Evolutionary conservation across 2,329 filamentous ascomycete species (phyloP).

Genomic region (Zasmidium angulare): DNA sequence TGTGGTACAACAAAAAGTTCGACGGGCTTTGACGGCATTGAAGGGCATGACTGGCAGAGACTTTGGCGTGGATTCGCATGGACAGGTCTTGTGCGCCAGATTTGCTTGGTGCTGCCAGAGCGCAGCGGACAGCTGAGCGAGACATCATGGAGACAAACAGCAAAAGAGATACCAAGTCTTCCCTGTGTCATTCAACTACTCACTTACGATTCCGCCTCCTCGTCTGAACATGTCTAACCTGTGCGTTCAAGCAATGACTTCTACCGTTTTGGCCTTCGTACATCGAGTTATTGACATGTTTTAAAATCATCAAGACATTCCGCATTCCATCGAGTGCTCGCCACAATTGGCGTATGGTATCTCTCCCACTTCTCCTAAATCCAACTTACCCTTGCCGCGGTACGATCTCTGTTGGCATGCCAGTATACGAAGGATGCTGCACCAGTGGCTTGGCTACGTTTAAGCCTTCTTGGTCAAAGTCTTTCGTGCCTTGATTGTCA

Average conservation of each 20-base stretch:
- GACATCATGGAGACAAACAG: neutral
- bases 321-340: neutral
- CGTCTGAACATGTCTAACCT: neutral
- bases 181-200: too few species aligned
- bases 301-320: neutral
- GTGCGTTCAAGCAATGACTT: neutral
- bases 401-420: too few species aligned
- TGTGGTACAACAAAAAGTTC: slow-evolving; percentile 7
- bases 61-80: neutral
- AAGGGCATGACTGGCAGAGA: slow-evolving; percentile 4
- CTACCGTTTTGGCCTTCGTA: too few species aligned
- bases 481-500: slow-evolving; percentile 66
- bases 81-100: neutral
- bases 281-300: neutral
- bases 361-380: neutral
- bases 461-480: slow-evolving; percentile 23
- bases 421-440: too few species aligned
- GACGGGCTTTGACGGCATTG: slow-evolving; percentile 4
- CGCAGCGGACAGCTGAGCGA: neutral
- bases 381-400: too few species aligned
- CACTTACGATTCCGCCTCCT: too few species aligned
- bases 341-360: neutral
- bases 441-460: neutral
- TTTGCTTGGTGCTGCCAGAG: neutral
- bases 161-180: neutral